phyloP scores from a whole-genome alignment of 208 protist genomes.

The Leishmania major region DNA sequence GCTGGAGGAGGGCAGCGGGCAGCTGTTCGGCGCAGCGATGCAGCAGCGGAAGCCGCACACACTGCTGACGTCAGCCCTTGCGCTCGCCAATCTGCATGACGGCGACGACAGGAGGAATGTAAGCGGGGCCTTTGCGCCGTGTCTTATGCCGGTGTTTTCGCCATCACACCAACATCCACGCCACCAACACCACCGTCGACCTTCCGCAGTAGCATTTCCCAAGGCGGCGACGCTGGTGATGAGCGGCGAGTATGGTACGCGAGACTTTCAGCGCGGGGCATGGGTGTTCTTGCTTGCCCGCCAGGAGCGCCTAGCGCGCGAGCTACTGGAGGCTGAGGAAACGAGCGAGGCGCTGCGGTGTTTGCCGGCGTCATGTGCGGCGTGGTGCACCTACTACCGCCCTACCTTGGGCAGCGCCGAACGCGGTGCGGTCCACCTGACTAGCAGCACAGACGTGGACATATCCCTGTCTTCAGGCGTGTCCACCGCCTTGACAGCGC shows the following conservation, averaged over 20 bases:
- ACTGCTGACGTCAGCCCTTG: background rate
- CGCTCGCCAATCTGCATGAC: no score
- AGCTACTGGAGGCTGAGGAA: slow-evolving; percentile 45
- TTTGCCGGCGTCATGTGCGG: slow-evolving; percentile 31
- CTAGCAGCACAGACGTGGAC: background rate
- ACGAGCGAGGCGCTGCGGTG: slow-evolving; percentile 36
- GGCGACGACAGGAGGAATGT: background rate
- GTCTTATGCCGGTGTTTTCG: background rate
- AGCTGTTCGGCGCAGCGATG: no score
- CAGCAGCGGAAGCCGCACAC: background rate
- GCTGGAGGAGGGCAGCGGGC: background rate
- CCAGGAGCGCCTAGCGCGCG: slow-evolving; percentile 63
- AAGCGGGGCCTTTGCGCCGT: background rate
- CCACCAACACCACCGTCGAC: background rate
- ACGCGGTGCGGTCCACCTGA: background rate
- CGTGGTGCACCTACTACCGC: slow-evolving; percentile 12
- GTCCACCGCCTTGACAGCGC: background rate
- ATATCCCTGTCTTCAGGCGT: background rate
- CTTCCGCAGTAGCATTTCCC: background rate
- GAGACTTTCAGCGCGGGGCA: slow-evolving; percentile 30
- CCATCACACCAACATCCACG: background rate
- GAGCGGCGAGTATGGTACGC: background rate
- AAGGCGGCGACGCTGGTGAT: background rate
- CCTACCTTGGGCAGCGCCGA: background rate
- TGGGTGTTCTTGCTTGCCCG: slow-evolving; percentile 31